A percentile compares a stretch with the other conserved stretches of the same genome.
phyloP scores from a whole-genome alignment of 1,284 basidiomycete species.

The Ustilago nuda region DNA sequence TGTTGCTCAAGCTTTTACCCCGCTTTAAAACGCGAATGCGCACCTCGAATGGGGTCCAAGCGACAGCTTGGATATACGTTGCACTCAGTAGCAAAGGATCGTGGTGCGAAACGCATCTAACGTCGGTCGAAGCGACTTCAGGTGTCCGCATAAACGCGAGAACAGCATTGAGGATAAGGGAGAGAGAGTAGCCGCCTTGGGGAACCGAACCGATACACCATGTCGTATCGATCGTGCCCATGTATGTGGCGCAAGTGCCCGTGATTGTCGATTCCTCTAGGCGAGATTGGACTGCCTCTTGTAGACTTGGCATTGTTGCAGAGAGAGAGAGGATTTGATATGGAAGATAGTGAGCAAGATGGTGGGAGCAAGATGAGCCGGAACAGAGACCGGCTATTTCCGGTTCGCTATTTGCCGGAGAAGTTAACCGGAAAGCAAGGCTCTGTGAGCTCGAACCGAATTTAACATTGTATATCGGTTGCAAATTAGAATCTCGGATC shows the following conservation, averaged over 20 bases:
- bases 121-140: conserved; percentile 25
- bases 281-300: conserved; percentile 14
- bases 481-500: neutral
- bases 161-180: conserved; percentile 45
- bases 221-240: conserved; percentile 27
- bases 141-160: conserved; percentile 46
- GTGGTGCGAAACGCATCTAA: conserved; percentile 24
- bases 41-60: conserved; percentile 17
- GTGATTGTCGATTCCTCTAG: conserved; percentile 31
- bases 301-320: conserved; percentile 29
- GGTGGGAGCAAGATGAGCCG: neutral
- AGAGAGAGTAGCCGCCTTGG: conserved; percentile 51
- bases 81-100: conserved; percentile 41
- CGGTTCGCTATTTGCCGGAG: neutral
- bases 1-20: conserved; percentile 41
- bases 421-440: neutral
- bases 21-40: conserved; percentile 30
- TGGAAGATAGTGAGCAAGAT: neutral
- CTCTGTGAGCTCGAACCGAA: no score
- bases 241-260: conserved; percentile 16
- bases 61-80: conserved; percentile 44
- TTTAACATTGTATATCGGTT: neutral
- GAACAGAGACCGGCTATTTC: neutral
- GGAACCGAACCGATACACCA: conserved; percentile 55
- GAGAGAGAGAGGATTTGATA: neutral